Evolutionary conservation across 176 grass and related monocot genomes (phyloP).

Genomic region (Calamus simplicifolius): DNA sequence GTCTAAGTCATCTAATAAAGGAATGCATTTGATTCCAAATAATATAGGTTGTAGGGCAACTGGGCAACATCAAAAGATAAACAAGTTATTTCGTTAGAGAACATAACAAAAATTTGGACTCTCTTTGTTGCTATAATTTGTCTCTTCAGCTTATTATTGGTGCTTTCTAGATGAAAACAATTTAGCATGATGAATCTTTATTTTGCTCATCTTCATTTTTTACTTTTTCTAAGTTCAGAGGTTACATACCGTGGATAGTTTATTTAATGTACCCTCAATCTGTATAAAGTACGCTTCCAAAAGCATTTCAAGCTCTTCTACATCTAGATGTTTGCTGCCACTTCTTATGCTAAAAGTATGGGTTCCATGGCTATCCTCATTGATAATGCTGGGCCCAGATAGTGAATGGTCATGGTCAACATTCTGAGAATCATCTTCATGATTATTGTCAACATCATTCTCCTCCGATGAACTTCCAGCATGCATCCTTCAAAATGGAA

Average conservation of each 20-base stretch:
- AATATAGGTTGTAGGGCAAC: too few relatives aligned
- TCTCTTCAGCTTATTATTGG: too few relatives aligned
- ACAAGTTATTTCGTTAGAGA: too few relatives aligned
- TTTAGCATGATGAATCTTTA: too few relatives aligned
- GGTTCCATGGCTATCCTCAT: slow-evolving; percentile 10
- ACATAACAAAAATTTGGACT: too few relatives aligned
- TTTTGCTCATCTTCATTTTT: too few relatives aligned
- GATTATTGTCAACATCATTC: neutral
- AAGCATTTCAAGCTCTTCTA: slow-evolving; percentile 64
- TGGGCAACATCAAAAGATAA: too few relatives aligned
- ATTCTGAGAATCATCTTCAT: slow-evolving; percentile 3
- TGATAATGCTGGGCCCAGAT: neutral
- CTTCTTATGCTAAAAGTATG: slow-evolving; percentile 20
- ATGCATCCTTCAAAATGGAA: neutral
- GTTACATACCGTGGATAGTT: slow-evolving; percentile 36
- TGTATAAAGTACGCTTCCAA: slow-evolving; percentile 75
- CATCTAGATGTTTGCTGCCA: slow-evolving; percentile 20
- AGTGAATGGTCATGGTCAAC: neutral
- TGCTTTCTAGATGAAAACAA: too few relatives aligned
- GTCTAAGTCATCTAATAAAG: too few relatives aligned
- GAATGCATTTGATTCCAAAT: too few relatives aligned
- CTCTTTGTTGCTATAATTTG: too few relatives aligned
- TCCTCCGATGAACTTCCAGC: slow-evolving; percentile 6
- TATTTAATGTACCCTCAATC: slow-evolving; percentile 53
- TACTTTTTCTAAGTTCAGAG: neutral